phyloP scores from a whole-genome alignment of 345 rosid species.

The Populus tremula region DNA sequence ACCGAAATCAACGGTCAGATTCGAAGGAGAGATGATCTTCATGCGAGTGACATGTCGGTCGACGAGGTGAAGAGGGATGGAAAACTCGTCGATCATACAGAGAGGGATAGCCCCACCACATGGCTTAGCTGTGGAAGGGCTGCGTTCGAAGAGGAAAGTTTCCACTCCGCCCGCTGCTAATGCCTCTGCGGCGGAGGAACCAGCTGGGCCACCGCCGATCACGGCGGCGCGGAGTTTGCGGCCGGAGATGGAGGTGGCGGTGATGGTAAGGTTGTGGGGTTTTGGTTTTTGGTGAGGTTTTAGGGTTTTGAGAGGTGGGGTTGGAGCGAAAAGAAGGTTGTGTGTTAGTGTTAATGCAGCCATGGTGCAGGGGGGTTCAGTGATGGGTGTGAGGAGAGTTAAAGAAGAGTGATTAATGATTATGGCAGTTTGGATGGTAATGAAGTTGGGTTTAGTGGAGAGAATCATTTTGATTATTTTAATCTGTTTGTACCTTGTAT shows the following conservation, averaged over 20 bases:
- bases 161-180: conserved; percentile 54
- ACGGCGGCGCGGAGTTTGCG: conserved; percentile 59
- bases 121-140: conserved; percentile 54
- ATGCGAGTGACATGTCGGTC: conserved; percentile 66
- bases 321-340: neutral
- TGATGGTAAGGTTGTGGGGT: conserved; percentile 14
- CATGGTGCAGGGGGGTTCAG: neutral
- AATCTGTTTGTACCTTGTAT: no score
- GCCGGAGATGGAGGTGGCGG: conserved; percentile 30
- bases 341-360: neutral
- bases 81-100: conserved; percentile 69
- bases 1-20: conserved; percentile 59
- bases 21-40: conserved; percentile 70
- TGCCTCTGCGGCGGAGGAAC: conserved; percentile 59
- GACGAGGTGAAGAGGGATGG: conserved; percentile 52
- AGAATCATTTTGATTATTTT: neutral
- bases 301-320: conserved; percentile 14
- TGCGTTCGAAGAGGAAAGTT: conserved; percentile 66
- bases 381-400: neutral
- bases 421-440: neutral
- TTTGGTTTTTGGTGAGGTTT: neutral
- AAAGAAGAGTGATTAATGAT: no score
- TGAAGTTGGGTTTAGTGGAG: neutral
- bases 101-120: conserved; percentile 79
- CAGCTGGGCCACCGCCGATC: conserved; percentile 63